phyloP scores from a whole-genome alignment of 805 yeast species.

The Brettanomyces anomalus region DNA sequence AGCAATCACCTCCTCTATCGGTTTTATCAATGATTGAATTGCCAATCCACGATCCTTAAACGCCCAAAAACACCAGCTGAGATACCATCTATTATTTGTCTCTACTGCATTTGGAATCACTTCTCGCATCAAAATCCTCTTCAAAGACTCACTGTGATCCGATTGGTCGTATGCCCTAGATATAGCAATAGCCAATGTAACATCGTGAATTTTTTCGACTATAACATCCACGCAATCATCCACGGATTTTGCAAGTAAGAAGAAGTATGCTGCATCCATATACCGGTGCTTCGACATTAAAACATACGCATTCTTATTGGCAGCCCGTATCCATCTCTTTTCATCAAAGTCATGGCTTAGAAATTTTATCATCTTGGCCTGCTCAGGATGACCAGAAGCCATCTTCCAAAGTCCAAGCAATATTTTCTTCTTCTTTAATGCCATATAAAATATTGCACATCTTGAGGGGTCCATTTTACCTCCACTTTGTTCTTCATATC shows the following conservation, averaged over 20 bases:
- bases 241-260: slow-evolving; percentile 65
- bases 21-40: slow-evolving; percentile 54
- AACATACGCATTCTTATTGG: slow-evolving; percentile 87
- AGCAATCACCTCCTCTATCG: slow-evolving; percentile 32
- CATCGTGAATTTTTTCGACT: slow-evolving; percentile 55
- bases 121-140: slow-evolving; percentile 36
- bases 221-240: slow-evolving; percentile 73
- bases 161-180: slow-evolving; percentile 64
- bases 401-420: slow-evolving; percentile 80
- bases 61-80: slow-evolving; percentile 76
- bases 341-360: slow-evolving; percentile 67
- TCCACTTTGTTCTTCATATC: slow-evolving; percentile 27
- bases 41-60: slow-evolving; percentile 40
- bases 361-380: slow-evolving; percentile 71
- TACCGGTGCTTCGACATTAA: slow-evolving; percentile 81
- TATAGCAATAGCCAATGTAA: slow-evolving; percentile 69
- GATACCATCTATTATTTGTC: slow-evolving; percentile 70
- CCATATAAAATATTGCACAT: slow-evolving; percentile 68
- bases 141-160: slow-evolving; percentile 47
- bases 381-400: slow-evolving; percentile 66
- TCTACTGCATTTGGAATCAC: slow-evolving; percentile 49
- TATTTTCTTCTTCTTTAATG: slow-evolving; percentile 68
- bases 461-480: slow-evolving; percentile 60
- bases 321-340: slow-evolving; percentile 79
- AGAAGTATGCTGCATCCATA: slow-evolving; percentile 83